These are phyloP conservation scores for Penicillium decumbens DNA, from an alignment of 2,329 filamentous ascomycete species.

Conservation along the genomic window DNA sequence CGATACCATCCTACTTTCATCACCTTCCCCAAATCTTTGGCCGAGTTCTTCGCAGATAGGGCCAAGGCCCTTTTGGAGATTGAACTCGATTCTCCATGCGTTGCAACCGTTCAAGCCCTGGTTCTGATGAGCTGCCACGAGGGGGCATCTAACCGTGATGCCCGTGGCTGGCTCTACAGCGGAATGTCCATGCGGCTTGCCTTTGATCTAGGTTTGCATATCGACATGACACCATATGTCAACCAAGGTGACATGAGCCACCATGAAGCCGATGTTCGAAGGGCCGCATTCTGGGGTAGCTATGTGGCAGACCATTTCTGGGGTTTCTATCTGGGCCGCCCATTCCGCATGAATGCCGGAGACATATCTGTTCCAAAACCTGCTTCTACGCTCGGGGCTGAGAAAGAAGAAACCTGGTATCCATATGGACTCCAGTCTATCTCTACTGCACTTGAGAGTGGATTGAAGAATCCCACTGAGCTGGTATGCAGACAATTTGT, in stretches of 20 bases:
- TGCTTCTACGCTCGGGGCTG: constrained; percentile 21
- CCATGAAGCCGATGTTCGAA: constrained; percentile 39
- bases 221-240: constrained; percentile 41
- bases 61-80: constrained; percentile 46
- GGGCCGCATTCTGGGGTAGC: constrained; percentile 43
- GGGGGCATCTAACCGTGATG: constrained; percentile 42
- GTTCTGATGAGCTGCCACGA: constrained; percentile 46
- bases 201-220: constrained; percentile 44
- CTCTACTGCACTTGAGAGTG: constrained; percentile 13
- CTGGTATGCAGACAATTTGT: constrained; percentile 38
- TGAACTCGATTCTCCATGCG: constrained; percentile 46
- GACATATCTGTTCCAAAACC: constrained; percentile 42
- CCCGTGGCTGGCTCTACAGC: constrained; percentile 47
- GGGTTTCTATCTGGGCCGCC: constrained; percentile 44
- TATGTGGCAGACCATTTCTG: constrained; percentile 43
- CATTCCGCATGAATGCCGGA: constrained; percentile 40
- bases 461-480: constrained; percentile 31
- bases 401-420: constrained; percentile 31
- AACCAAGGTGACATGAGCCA: constrained; percentile 37
- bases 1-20: constrained; percentile 44
- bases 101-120: constrained; percentile 48
- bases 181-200: constrained; percentile 36
- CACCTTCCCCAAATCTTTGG: constrained; percentile 34
- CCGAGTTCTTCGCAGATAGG: constrained; percentile 40
- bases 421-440: constrained; percentile 27